Percentiles rank a stretch among this genome's conserved stretches.
Conservation (phyloP, 495 filamentous ascomycete genomes). For the Penicillium tannophilum region DNA sequence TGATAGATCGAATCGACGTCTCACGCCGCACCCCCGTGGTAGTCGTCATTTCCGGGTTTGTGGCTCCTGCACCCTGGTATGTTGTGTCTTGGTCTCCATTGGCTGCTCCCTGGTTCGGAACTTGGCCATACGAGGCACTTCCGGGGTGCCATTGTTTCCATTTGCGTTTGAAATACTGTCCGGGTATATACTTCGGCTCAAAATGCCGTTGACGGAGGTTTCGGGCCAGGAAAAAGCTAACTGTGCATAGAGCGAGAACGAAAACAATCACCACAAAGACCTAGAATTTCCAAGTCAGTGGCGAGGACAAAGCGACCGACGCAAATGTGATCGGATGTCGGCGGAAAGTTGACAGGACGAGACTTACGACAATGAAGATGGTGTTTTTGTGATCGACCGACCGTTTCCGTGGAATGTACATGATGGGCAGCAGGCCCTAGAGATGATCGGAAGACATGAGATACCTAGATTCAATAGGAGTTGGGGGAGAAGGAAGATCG, state of each 20-base stretch:
- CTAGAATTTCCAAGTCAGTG: neutral
- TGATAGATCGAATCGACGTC: constrained; percentile 84
- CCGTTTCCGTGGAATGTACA: constrained; percentile 35
- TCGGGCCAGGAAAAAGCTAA: constrained; percentile 51
- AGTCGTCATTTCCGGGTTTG: constrained; percentile 35
- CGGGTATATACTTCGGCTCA: constrained; percentile 61
- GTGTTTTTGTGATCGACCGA: constrained; percentile 20
- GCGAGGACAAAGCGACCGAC: neutral
- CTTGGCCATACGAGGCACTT: constrained; percentile 41
- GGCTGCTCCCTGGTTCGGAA: constrained; percentile 26
- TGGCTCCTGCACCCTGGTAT: constrained; percentile 23
- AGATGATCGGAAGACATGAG: constrained; percentile 24
- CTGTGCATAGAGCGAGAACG: constrained; percentile 39
- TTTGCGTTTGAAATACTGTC: constrained; percentile 55
- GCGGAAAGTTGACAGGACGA: constrained; percentile 9
- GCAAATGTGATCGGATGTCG: constrained; percentile 3
- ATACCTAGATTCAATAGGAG: constrained; percentile 11
- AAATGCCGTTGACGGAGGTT: constrained; percentile 50
- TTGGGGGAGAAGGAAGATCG: constrained; percentile 9
- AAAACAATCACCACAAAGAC: constrained; percentile 40
- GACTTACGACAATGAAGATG: constrained; percentile 33
- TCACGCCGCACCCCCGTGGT: constrained; percentile 67
- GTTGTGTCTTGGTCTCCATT: constrained; percentile 27
- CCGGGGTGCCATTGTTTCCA: constrained; percentile 63
- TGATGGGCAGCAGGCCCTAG: constrained; percentile 25